Conservation (phyloP, 352 stramenopile genomes). For the Phytophthora sp. region DNA sequence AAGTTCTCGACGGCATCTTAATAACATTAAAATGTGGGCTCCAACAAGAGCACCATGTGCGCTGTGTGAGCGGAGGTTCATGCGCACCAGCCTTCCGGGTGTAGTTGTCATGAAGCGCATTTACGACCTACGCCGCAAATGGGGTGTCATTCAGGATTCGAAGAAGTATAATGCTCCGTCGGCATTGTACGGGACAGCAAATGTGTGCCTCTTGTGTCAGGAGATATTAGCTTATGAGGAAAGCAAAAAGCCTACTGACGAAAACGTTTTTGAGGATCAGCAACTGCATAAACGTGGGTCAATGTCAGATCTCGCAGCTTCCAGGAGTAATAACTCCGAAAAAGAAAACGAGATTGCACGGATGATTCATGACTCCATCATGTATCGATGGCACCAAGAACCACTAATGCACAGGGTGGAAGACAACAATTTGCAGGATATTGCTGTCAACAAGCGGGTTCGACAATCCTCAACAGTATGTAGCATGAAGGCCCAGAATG, state of each 20-base stretch:
- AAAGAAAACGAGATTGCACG: constrained; percentile 24
- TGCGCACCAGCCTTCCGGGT: constrained; percentile 42
- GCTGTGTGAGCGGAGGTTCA: constrained; percentile 55
- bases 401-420: constrained; percentile 1
- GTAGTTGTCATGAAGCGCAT: constrained; percentile 62
- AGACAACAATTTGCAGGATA: constrained; percentile 36
- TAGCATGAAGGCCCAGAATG: constrained; percentile 46
- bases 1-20: neutral
- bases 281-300: neutral
- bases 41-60: constrained; percentile 40
- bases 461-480: constrained; percentile 53
- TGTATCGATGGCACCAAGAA: constrained; percentile 37
- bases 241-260: neutral
- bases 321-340: neutral
- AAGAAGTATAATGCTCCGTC: constrained; percentile 49
- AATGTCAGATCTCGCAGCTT: neutral
- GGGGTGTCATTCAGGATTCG: constrained; percentile 51
- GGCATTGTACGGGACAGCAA: constrained; percentile 42
- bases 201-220: constrained; percentile 51
- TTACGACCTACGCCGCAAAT: constrained; percentile 49
- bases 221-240: constrained; percentile 50
- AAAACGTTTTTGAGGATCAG: neutral
- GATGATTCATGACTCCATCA: constrained; percentile 50
- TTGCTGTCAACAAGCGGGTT: constrained; percentile 45
- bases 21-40: constrained; percentile 28